Evolutionary conservation across 2,329 filamentous ascomycete species (phyloP), one percentile per base, ranked within the genome.

Genomic region (Colletotrichum incanum): DNA sequence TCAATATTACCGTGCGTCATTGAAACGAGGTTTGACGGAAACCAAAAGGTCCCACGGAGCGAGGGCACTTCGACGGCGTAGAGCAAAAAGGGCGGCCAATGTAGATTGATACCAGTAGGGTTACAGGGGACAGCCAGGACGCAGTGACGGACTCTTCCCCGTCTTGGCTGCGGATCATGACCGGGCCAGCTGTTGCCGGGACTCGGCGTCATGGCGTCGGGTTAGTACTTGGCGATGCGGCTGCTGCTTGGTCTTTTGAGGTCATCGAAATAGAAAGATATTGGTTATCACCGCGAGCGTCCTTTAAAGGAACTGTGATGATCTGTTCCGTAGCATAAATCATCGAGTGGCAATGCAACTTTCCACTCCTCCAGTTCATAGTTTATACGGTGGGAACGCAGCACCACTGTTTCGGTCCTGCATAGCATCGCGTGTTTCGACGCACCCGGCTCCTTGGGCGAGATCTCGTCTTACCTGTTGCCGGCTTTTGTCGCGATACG

Each of bases 1-100:
- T 47, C 41, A 47, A 64, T 64, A 60, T 60, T 69, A 55, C 52
- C 28, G 45, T 60, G 65, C 69, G 69, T 60, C 69, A 69, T 68
- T 52, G 52, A 69, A 64, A 60, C 37, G n/a, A 37, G 18, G 20
- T 16, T 16, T 9, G 31, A 39, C 37, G 18, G 7, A 12, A 37
- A n/a, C 47, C 16, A n/a, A 20, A 45, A 31, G 31, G 49, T 31
- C 56, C 37, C 56, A 43, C 43, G 50, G 52, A 28, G n/a, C 49
- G 16, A 47, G 49, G 50, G 18, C 43, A 28, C 20, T 59, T 59
- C 23, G 23, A 41, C 37, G 39, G 39, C 14, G 55, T 20, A 52
- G 37, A 23, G 23, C 31, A 43, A 41, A 61, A 0, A 49, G 23
- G 47, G 47, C 47, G 60, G 23, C 6, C 20, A 37, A 20, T 26